Evolutionary conservation across 2,329 filamentous ascomycete genomes (phyloP).

Genomic region (Beauveria brongniartii): DNA sequence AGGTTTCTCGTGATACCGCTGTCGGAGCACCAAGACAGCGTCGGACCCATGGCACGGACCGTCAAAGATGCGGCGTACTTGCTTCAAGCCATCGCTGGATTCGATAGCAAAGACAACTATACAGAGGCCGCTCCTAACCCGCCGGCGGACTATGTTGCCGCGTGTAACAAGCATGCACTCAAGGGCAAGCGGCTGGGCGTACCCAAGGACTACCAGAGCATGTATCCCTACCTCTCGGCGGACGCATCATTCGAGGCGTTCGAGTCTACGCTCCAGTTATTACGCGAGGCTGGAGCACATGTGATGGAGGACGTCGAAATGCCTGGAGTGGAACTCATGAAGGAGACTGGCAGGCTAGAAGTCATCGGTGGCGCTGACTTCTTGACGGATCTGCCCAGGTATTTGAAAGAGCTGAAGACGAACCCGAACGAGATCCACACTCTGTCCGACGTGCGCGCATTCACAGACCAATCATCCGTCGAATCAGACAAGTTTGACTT

Average conservation of each 20-base stretch:
- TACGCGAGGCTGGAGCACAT: conserved; percentile 48
- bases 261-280: conserved; percentile 40
- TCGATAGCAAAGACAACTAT: conserved; percentile 54
- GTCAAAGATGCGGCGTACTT: conserved; percentile 57
- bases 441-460: conserved; percentile 42
- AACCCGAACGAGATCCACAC: conserved; percentile 51
- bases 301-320: conserved; percentile 48
- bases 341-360: conserved; percentile 38
- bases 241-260: conserved; percentile 39
- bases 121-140: conserved; percentile 48
- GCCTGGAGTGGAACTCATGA: conserved; percentile 40
- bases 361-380: conserved; percentile 52
- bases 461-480: conserved; percentile 41
- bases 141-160: conserved; percentile 52
- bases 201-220: conserved; percentile 42
- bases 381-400: conserved; percentile 42
- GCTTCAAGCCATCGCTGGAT: conserved; percentile 55
- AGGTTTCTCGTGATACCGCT: conserved; percentile 58
- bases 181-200: conserved; percentile 55
- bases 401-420: conserved; percentile 44
- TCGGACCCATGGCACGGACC: conserved; percentile 57
- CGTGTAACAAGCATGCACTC: conserved; percentile 45
- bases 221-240: conserved; percentile 24
- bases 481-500: conserved; percentile 57
- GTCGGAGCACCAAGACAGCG: conserved; percentile 54